A percentile compares a stretch with the other conserved stretches of the same genome.
Conservation (phyloP, 345 rosid genomes). For the Populus pruinosa region DNA sequence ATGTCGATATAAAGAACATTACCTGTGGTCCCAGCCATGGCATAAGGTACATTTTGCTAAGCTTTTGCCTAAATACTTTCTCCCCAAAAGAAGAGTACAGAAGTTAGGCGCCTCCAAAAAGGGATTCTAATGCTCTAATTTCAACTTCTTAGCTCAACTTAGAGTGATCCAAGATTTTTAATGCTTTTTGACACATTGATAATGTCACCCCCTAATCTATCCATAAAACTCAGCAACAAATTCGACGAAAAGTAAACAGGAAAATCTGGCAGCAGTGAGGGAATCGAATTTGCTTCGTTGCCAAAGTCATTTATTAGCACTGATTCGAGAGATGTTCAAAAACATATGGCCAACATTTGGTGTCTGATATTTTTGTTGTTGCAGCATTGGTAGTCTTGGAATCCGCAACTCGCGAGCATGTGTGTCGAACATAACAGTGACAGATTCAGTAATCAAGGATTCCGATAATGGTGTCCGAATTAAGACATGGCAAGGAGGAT, state of each 20-base stretch:
- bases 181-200: not conserved
- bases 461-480: constrained; percentile 37
- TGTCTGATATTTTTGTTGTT: not conserved
- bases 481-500: constrained; percentile 46
- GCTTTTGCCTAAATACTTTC: not conserved
- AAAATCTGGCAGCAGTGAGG: not conserved
- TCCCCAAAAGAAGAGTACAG: not conserved
- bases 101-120: constrained; percentile 9
- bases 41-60: constrained; percentile 16
- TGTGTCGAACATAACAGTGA: constrained; percentile 32
- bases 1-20: constrained; percentile 27
- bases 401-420: constrained; percentile 28
- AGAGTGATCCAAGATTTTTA: not conserved
- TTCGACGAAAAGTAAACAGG: not conserved
- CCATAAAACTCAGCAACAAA: not conserved
- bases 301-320: not conserved
- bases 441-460: constrained; percentile 17
- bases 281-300: not conserved
- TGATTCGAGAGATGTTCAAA: not conserved
- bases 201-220: not conserved
- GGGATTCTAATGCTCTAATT: not conserved
- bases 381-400: constrained; percentile 44
- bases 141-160: constrained; percentile 6
- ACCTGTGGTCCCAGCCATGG: constrained; percentile 42
- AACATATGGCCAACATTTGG: not conserved